A percentile compares a stretch with the other conserved stretches of the same genome.
Conservation (phyloP, 2,329 filamentous ascomycete species). For the Cucurbitaria berberidis region DNA sequence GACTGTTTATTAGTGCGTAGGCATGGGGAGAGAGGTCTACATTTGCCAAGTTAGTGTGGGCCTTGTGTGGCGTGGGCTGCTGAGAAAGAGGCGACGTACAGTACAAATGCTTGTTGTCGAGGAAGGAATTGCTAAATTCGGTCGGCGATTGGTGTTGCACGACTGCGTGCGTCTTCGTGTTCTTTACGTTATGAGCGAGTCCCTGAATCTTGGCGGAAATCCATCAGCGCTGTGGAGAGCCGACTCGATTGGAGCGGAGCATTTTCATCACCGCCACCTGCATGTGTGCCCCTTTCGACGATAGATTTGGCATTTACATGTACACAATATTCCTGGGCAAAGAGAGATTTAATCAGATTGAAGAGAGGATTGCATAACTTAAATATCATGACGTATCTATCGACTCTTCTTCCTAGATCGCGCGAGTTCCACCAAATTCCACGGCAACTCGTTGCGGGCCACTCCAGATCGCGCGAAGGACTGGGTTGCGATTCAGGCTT, state of each 20-base stretch:
- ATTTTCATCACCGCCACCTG: conserved; percentile 2
- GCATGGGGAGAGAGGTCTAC: conserved; percentile 29
- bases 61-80: conserved; percentile 9
- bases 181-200: conserved; percentile 15
- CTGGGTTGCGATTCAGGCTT: not conserved
- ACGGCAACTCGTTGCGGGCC: not conserved
- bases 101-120: conserved; percentile 2
- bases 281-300: not conserved
- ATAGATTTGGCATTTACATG: not conserved
- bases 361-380: too few relatives aligned
- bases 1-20: conserved; percentile 25
- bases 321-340: not conserved
- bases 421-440: not conserved
- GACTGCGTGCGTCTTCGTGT: conserved; percentile 25
- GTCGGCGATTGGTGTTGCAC: conserved; percentile 21
- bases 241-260: conserved; percentile 10
- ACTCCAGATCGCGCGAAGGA: not conserved
- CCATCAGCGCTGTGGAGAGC: conserved; percentile 3
- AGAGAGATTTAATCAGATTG: too few relatives aligned
- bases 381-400: too few relatives aligned
- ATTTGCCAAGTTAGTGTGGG: conserved; percentile 17
- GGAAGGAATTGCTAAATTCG: conserved; percentile 7
- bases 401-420: not conserved
- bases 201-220: conserved; percentile 31
- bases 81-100: conserved; percentile 16